phyloP scores from a whole-genome alignment of 768 basidiomycete genomes.

The Lyophyllum atratum region DNA sequence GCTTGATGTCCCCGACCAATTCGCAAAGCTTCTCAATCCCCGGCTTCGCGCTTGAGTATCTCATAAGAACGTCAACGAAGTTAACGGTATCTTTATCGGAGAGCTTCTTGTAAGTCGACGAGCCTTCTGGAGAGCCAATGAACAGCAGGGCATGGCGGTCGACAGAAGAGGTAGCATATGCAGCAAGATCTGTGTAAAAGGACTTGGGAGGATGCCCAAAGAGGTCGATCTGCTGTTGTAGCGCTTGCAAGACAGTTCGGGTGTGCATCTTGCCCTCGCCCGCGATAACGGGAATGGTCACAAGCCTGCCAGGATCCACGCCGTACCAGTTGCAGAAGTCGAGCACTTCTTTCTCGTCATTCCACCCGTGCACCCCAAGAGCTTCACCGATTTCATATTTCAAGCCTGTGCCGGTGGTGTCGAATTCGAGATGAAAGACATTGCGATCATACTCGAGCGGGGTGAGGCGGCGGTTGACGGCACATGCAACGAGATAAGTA shows the following conservation, averaged over 20 bases:
- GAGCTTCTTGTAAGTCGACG: constrained; percentile 91
- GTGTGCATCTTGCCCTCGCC: constrained; percentile 78
- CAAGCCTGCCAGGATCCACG: constrained; percentile 72
- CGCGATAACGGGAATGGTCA: constrained; percentile 77
- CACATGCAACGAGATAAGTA: constrained; percentile 92
- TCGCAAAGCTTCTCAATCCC: constrained; percentile 85
- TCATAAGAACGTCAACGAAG: constrained; percentile 83
- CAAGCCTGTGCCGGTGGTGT: constrained; percentile 87
- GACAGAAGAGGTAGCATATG: constrained; percentile 64
- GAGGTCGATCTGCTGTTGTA: constrained; percentile 96
- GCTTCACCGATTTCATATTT: constrained; percentile 97
- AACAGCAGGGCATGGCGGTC: constrained; percentile 86
- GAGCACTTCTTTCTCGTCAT: constrained; percentile 83
- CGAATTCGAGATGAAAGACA: constrained; percentile 98
- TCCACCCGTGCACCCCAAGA: constrained; percentile 97
- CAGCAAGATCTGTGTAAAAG: constrained; percentile 88
- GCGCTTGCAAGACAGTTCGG: constrained; percentile 90
- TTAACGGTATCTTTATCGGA: constrained; percentile 93
- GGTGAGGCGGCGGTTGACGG: constrained; percentile 92
- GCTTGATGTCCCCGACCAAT: constrained; percentile 92
- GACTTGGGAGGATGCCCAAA: constrained; percentile 96
- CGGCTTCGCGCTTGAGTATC: constrained; percentile 78
- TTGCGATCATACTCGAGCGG: constrained; percentile 97
- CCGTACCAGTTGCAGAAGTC: constrained; percentile 95
- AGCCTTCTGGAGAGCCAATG: constrained; percentile 91